Percentiles rank a stretch among this genome's conserved stretches.
Conservation (phyloP, 1,139 yeast species). For the Candida smagusa region DNA sequence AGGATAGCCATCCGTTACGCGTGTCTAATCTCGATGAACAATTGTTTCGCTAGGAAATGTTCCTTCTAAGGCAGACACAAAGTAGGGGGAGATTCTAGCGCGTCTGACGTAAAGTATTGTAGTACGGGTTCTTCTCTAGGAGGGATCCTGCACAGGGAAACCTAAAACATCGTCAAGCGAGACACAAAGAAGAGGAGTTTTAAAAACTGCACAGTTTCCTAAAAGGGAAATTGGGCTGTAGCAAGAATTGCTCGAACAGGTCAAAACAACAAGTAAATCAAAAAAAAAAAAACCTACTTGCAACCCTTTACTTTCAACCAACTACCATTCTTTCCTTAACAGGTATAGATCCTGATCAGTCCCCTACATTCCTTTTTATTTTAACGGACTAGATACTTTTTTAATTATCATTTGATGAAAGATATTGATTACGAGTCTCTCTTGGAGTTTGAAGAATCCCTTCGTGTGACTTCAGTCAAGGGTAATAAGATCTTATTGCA, state of each 20-base stretch:
- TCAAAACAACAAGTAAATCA: background rate
- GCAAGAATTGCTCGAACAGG: slow-evolving; percentile 1
- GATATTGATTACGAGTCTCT: slow-evolving; percentile 32
- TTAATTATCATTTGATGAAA: background rate
- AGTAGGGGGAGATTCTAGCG: too few relatives aligned
- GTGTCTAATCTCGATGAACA: too few relatives aligned
- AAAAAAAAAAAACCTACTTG: slow-evolving; percentile 1
- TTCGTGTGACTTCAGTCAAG: slow-evolving; percentile 21
- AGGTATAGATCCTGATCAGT: slow-evolving; percentile 3
- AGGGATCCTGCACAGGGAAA: too few relatives aligned
- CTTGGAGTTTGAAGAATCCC: slow-evolving; percentile 43
- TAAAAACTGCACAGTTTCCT: background rate
- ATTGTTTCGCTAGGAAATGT: too few relatives aligned
- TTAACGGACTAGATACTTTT: background rate
- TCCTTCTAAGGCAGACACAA: too few relatives aligned
- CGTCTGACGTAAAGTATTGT: too few relatives aligned
- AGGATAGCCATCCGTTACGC: too few relatives aligned
- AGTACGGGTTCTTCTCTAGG: too few relatives aligned
- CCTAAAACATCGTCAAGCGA: background rate
- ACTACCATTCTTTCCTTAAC: slow-evolving; percentile 6
- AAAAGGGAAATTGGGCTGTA: slow-evolving; percentile 1
- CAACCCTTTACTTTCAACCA: slow-evolving; percentile 2
- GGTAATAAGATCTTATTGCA: slow-evolving; percentile 20
- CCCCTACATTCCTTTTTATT: slow-evolving; percentile 4
- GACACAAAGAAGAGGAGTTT: background rate